These are phyloP conservation scores for Sclerotinia nivalis DNA, from an alignment of 2,329 filamentous ascomycete species.

Conservation along the genomic window DNA sequence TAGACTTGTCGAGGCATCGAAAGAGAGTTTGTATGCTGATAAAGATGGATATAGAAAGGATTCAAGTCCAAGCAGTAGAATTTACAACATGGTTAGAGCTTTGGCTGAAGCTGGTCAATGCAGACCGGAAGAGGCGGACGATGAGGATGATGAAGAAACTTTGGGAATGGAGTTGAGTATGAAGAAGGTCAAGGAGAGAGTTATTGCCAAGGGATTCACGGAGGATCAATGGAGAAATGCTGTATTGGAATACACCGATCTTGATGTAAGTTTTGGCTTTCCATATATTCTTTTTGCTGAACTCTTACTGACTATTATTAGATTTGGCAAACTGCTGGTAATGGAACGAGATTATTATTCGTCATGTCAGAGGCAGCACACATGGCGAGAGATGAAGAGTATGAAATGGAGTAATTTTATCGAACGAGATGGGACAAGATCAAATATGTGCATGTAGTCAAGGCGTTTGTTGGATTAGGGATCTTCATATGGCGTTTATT, in stretches of 20 bases:
- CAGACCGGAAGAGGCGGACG: slow-evolving; percentile 48
- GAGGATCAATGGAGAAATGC: slow-evolving; percentile 86
- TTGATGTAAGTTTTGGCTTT: slow-evolving; percentile 72
- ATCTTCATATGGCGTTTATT: slow-evolving; percentile 20
- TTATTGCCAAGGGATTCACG: slow-evolving; percentile 95
- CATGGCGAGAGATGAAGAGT: slow-evolving; percentile 38
- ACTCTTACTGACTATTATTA: slow-evolving; percentile 40
- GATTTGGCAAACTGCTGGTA: slow-evolving; percentile 78
- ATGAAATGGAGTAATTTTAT: slow-evolving; percentile 32
- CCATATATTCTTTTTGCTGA: slow-evolving; percentile 29
- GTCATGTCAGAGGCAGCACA: slow-evolving; percentile 58
- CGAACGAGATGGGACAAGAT: slow-evolving; percentile 6
- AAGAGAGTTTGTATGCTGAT: slow-evolving; percentile 82
- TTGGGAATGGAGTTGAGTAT: slow-evolving; percentile 75
- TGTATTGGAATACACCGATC: slow-evolving; percentile 82
- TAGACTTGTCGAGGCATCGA: slow-evolving; percentile 87
- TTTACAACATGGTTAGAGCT: slow-evolving; percentile 90
- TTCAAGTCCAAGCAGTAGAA: slow-evolving; percentile 81
- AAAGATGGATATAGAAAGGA: slow-evolving; percentile 60
- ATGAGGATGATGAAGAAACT: slow-evolving; percentile 67
- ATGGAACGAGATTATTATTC: slow-evolving; percentile 70
- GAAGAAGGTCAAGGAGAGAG: slow-evolving; percentile 83
- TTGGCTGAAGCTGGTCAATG: slow-evolving; percentile 80
- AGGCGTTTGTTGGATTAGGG: slow-evolving; percentile 21
- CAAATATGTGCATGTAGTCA: slow-evolving; percentile 10